Evolutionary conservation across 2,329 filamentous ascomycete genomes (phyloP), one percentile per base, ranked within the genome.

Genomic region (Diatrype stigma): DNA sequence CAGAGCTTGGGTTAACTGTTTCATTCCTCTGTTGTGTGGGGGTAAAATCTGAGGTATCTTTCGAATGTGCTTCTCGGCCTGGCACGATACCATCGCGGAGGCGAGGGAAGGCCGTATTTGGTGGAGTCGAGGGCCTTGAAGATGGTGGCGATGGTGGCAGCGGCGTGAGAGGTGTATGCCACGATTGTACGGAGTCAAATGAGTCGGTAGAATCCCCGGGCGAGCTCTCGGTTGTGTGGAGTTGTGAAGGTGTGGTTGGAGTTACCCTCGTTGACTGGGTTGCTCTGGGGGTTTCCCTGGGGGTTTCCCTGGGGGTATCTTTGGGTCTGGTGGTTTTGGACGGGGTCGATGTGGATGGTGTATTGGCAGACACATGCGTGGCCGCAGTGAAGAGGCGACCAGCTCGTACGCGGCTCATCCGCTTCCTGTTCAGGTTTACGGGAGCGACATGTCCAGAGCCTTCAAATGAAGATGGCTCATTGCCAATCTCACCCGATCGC

Each of bases 121-220:
- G 55, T 11, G 72, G 70, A 3, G 70, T 70, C 11, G 64, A 64
- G 16, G 67, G 67, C 26, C 69, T 70, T 4, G 74, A 73, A 16
- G 68, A 62, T 2, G 73, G 70, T 17, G 75, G 73, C 2, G 77
- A 78, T 6, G 71, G 73, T 21, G 74, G 73, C 2, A 74, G 64
- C 23, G 73, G 67, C 5, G 69, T 68, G 35, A 70, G 62, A 10
- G 73, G 69, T 21, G 77, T 75, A 54, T 76, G 71, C 77, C 77
- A 80, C 8, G 78, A 78, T 52, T 78, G 70, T 5, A 74, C 69
- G 50, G 74, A 80, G 59, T 80, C 77, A 54, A 83, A 81, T 1
- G 80, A 82, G 48, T 80, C 79, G 16, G 73, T 65, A 14, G 74
- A 74, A 34, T 63, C 71, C 28, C 72, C 70, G 4, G 77, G 73